Evolutionary conservation across 139 green algal species (phyloP).

Genomic region (Coelastrella sp.): DNA sequence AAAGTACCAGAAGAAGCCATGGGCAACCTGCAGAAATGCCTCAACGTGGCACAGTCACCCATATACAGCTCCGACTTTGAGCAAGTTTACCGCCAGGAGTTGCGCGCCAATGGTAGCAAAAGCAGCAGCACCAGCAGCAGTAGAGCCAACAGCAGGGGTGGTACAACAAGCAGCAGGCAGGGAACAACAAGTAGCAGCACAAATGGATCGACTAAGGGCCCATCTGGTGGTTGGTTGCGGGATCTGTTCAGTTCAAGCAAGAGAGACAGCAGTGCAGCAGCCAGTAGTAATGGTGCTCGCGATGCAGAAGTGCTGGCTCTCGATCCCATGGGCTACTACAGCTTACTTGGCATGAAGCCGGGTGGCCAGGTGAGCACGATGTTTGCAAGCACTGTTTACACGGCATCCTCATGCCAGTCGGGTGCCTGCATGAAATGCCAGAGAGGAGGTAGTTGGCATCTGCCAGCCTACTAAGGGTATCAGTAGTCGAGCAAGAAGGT

Average conservation of each 20-base stretch:
- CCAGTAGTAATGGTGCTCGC: background rate
- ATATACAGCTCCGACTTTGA: conserved; percentile 23
- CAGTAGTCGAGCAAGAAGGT: too few relatives aligned
- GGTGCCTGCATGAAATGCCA: too few relatives aligned
- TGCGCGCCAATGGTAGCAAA: conserved; percentile 33
- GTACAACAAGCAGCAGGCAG: conserved; percentile 20
- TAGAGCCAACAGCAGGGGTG: conserved; percentile 20
- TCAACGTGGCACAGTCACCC: conserved; percentile 18
- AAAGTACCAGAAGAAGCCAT: conserved; percentile 40
- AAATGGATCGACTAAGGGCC: background rate
- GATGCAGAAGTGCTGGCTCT: background rate
- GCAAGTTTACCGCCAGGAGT: conserved; percentile 22
- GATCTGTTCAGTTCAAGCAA: conserved; percentile 28
- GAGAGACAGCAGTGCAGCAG: background rate
- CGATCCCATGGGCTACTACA: conserved; percentile 45
- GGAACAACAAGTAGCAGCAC: conserved; percentile 30
- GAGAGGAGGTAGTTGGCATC: too few relatives aligned
- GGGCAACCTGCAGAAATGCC: conserved; percentile 22
- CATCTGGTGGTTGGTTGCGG: conserved; percentile 20
- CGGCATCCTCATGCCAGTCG: too few relatives aligned
- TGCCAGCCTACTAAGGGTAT: too few relatives aligned
- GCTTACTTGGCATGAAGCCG: conserved; percentile 20
- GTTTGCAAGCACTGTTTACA: too few relatives aligned
- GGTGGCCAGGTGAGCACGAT: background rate
- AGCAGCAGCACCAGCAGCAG: conserved; percentile 40